Conservation (phyloP, 2,329 filamentous ascomycete species). For the Colletotrichum trifolii region DNA sequence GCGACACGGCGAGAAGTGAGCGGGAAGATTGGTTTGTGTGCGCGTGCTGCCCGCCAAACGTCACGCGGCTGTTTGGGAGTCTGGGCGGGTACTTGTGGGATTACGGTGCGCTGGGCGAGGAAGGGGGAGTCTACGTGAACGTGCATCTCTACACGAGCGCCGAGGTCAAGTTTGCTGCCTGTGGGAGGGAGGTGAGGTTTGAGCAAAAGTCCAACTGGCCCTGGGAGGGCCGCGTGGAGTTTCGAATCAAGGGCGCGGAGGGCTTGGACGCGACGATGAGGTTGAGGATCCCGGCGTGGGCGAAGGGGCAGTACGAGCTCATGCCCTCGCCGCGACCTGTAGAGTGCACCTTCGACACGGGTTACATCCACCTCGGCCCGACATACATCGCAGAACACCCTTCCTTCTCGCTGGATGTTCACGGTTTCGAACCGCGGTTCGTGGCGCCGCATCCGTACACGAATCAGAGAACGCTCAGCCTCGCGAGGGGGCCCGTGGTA, state of each 20-base stretch:
- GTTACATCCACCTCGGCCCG: slow-evolving; percentile 60
- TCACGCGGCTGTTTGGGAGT: slow-evolving; percentile 65
- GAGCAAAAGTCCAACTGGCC: slow-evolving; percentile 67
- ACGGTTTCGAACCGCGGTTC: slow-evolving; percentile 59
- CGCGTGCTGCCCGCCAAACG: slow-evolving; percentile 71
- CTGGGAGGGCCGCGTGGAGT: slow-evolving; percentile 63
- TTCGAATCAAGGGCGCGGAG: slow-evolving; percentile 48
- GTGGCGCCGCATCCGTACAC: slow-evolving; percentile 66
- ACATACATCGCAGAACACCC: slow-evolving; percentile 52
- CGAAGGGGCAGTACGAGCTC: slow-evolving; percentile 46
- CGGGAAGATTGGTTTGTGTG: slow-evolving; percentile 68
- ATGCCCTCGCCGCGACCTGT: slow-evolving; percentile 46
- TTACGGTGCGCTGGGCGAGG: slow-evolving; percentile 41
- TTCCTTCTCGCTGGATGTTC: slow-evolving; percentile 55
- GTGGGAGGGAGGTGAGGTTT: slow-evolving; percentile 50
- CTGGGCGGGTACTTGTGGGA: slow-evolving; percentile 69
- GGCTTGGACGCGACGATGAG: slow-evolving; percentile 52
- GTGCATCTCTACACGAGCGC: slow-evolving; percentile 68
- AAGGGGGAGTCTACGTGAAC: slow-evolving; percentile 53
- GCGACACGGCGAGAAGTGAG: slow-evolving; percentile 58
- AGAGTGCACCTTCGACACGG: slow-evolving; percentile 51
- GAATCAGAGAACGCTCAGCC: slow-evolving; percentile 62
- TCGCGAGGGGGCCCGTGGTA: slow-evolving; percentile 67
- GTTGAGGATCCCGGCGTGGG: slow-evolving; percentile 67
- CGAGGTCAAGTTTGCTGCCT: slow-evolving; percentile 52